Conservation (phyloP, 352 stramenopile species). For the Globisporangium lucens region DNA sequence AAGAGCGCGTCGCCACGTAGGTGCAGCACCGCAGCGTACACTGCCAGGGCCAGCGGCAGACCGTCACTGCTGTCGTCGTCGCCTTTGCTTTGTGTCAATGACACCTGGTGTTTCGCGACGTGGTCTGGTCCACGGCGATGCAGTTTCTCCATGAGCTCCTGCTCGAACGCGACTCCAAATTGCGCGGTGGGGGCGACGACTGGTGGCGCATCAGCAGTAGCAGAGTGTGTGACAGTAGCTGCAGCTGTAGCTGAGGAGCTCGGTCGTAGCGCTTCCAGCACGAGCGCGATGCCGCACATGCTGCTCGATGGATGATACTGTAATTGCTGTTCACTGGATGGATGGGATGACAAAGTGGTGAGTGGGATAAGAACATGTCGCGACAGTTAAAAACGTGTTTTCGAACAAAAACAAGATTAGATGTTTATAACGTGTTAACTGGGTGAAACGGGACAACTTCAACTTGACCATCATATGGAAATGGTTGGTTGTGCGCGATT, state of each 20-base stretch:
- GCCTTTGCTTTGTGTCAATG: slow-evolving; percentile 7
- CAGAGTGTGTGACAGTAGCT: background rate
- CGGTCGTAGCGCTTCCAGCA: slow-evolving; percentile 17
- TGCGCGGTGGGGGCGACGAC: background rate
- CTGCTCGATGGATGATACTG: background rate
- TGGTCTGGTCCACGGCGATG: slow-evolving; percentile 33
- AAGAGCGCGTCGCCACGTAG: slow-evolving; percentile 71
- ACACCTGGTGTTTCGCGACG: slow-evolving; percentile 4
- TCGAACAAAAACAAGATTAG: background rate
- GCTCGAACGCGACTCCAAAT: slow-evolving; percentile 11
- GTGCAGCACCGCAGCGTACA: slow-evolving; percentile 89
- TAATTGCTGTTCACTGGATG: background rate
- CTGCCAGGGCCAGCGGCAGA: slow-evolving; percentile 22
- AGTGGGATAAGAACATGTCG: background rate
- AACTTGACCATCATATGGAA: no score
- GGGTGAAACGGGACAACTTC: no score
- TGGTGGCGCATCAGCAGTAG: background rate
- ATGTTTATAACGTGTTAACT: no score
- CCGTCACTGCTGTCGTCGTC: background rate
- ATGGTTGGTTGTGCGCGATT: no score
- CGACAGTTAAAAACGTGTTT: background rate
- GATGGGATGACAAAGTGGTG: background rate
- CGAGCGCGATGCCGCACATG: slow-evolving; percentile 38
- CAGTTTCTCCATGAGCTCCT: slow-evolving; percentile 19
- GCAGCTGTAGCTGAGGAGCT: background rate